Base-by-base conservation (phyloP, 805 yeast genomes). In the Ogataea dorogensis region DNA sequence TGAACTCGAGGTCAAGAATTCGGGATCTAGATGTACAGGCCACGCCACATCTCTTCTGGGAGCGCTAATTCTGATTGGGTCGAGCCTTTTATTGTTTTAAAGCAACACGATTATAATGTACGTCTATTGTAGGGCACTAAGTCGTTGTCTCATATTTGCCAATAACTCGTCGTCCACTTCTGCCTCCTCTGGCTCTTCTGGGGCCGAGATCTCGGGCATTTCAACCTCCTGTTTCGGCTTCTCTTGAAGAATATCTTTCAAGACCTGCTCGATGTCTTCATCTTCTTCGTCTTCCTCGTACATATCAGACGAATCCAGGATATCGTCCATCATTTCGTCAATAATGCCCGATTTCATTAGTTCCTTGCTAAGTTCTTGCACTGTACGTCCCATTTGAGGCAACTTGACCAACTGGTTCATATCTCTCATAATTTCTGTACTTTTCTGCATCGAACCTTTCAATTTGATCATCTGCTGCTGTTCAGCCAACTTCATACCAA, bases 291-390 rank as follows among this genome's bases (percentile, higher is more conserved):
- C 91, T 24, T 78, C 85, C 13, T 75, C 82, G 31, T 73, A 81
- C 19, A 80, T 86, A 14, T 73, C 80, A 40, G 76, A 63, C 32
- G 69, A 62, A 42, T 89, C 98, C 42, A 91, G 68, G 44, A 86
- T 79, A 55, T 93, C 99, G 39, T 85, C 87, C 56, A 89, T 81
- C 98, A 93, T 93, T 56, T 93, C 98, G 48, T 86, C 86, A 36
- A 93, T 87, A 28, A 93, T 75, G 0, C 93, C 93, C 9, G 85
- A 76, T 59, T 81, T 84, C 77, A 85, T 79, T 50, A 91, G 70
- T 62, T 93, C 99, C 53, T 75, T 81, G 42, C 91, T 85, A 39
- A 93, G 64, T 49, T 83, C 94, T 53, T 82, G 82, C 85, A 91
- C 87, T 0, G 95, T 81, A 8, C 75, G 78, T 50, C 79, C 78